Base-by-base conservation (phyloP, 768 basidiomycete species). In the Trametes meyenii region DNA sequence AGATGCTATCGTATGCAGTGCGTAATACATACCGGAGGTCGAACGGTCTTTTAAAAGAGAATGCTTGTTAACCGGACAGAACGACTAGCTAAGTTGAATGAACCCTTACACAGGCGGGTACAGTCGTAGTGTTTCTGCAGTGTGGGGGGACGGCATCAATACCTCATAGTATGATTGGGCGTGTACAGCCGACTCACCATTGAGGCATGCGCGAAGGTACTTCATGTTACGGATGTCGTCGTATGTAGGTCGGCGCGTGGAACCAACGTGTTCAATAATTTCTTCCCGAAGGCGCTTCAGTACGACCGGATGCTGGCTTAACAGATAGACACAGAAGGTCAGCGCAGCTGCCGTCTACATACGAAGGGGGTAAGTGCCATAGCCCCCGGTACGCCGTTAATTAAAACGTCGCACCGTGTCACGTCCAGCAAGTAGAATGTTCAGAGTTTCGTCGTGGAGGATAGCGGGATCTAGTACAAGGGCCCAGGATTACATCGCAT, bases 221-320 rank as follows among this genome's bases (percentile, higher is more conserved):
- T 68, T 68, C 70, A 71, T 69, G n/a, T 69, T 61, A 21, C 70
- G 65, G 46, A 78, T 67, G 55, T 75, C 71, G 17, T 75, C 75
- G 49, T 72, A 73, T 5, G 66, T 69, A 3, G 76, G 76, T 1
- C 61, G 39, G 0, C 67, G 63, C 1, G 40, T 45, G 1, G 63
- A 39, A 3, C 75, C 74, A 13, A 77, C 67, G 12, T 63, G 64
- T 16, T 60, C 57, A 0, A 70, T 45, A 13, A 78, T 66, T 55
- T 78, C 74, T 14, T 68, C 61, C 1, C 71, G 70, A 5, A 75
- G 67, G 1, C 68, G 67, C 12, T 42, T 44, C n/a, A 74, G 56
- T 11, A 74, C 66, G 3, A 64, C 46, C 0, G 73, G 75, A 58
- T 76, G 67, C 62, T 67, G 62, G 42, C 72, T 58, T 19, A 78